Evolutionary conservation across 2,329 filamentous ascomycete species (phyloP), one percentile per base, ranked within the genome.

Genomic region (Penicillium sp.): DNA sequence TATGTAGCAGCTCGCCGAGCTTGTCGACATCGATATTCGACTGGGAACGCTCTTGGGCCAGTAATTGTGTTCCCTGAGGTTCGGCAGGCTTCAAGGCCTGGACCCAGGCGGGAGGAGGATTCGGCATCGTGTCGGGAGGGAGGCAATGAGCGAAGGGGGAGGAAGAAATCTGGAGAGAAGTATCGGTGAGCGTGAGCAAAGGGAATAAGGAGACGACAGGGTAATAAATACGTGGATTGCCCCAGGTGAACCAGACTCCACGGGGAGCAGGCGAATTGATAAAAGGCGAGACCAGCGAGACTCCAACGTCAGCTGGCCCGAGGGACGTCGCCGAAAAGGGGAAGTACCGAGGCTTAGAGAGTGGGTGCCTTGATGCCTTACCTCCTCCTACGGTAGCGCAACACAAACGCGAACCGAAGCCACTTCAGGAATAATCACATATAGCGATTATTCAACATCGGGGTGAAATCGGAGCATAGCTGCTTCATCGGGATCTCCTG

Each of bases 1-100:
- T 90, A 75, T 91, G 90, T 51, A 93, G 81, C 70, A 91, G 88
- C 56, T 86, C 82, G 51, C 88, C 86, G 8, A 93, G 81, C 71
- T 88, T 85, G 62, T 90, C 84, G 21, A 91, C 86, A 30, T 89
- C 82, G 68, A 93, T 77, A 62, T 87, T 87, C 56, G 88, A 91
- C 69, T 85, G 85, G 26, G 83, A 84, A 65, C 91, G 85, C 81
- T 93, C 90, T 55, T 85, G 81, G n/a, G 82, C 76, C 58, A 93
- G 85, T 52, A 93, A 83, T 71, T 91, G 88, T 45, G 83, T 82
- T 65, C 90, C 90, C 69, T 91, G 89, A 5, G 88, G 87, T 60
- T 85, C 85, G 3, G 89, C 82, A 41, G 88, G 88, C 80, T 84
- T 87, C 67, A 91, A 81, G 67, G 85, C 83, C 76, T 88, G 86